Conservation (phyloP, 352 stramenopile species). For the Paralagenidium karlingii region DNA sequence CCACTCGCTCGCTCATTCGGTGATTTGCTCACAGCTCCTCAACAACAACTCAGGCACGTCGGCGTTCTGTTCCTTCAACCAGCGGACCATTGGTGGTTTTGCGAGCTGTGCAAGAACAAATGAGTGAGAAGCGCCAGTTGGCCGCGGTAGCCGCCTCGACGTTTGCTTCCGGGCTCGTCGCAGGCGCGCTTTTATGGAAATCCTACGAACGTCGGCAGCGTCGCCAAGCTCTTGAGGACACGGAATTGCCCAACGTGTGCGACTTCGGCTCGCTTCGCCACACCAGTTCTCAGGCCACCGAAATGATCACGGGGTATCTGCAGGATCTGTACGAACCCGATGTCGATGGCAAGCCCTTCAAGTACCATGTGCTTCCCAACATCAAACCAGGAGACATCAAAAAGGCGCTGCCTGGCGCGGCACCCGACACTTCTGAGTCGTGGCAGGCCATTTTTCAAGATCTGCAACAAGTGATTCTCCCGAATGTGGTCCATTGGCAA, state of each 20-base stretch:
- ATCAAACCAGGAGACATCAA: slow-evolving; percentile 31
- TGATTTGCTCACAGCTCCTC: no score
- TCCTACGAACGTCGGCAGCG: slow-evolving; percentile 18
- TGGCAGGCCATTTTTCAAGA: slow-evolving; percentile 53
- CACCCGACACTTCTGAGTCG: slow-evolving; percentile 33
- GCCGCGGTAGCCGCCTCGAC: no score
- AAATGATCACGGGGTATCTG: slow-evolving; percentile 51
- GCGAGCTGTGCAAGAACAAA: no score
- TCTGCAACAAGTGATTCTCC: slow-evolving; percentile 41
- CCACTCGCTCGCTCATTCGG: no score
- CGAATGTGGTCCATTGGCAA: slow-evolving; percentile 54
- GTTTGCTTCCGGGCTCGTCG: slow-evolving; percentile 23
- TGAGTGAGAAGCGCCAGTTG: no score
- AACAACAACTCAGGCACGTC: no score
- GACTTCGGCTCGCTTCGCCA: slow-evolving; percentile 27
- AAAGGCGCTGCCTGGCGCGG: slow-evolving; percentile 17
- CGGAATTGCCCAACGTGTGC: slow-evolving; percentile 17
- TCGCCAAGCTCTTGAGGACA: slow-evolving; percentile 17
- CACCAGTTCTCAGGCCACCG: slow-evolving; percentile 24
- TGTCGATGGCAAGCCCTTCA: slow-evolving; percentile 12
- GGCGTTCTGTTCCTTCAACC: no score
- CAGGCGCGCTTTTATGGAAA: slow-evolving; percentile 24
- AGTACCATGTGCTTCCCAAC: slow-evolving; percentile 25
- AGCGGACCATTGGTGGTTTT: no score
- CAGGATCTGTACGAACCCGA: slow-evolving; percentile 27